Evolutionary conservation across 306 rosid species (phyloP), one percentile per base, ranked within the genome.

Genomic region (Lathyrus tuberosus): DNA sequence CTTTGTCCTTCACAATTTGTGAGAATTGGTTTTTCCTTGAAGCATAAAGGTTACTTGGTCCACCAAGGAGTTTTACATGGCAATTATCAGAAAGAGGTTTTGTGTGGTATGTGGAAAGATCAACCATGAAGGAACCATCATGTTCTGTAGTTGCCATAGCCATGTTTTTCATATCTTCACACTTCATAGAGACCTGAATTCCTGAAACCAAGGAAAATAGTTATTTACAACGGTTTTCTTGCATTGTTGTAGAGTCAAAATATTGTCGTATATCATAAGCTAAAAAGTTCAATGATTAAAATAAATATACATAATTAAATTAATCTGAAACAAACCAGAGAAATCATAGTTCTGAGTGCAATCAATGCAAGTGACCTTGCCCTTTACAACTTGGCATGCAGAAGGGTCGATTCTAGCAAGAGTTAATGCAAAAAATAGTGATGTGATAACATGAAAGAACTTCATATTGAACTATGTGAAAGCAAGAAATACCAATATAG

Each of bases 361-460:
- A 53, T 93, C 94, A 8, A 67, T 84, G 89, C 97, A 90, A 67
- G 93, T 63, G 74, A 90, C 78, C 62, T 84, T 93, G 69, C 82
- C 97, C 65, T 82, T 77, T 1, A 86, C 74, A 12, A 70, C 63
- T 68, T 76, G 87, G 80, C 79, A 65, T 24, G 81, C 37, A 12
- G 98, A 77, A 14, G 74, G 80, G 61, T 83, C 70, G 42, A 80
- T 53, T 59, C 53, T 70, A 6, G 83, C 77, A 33, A 88, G 51
- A 63, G 76, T 80, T 66, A 84, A 20, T 4, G 79, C 87, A 54
- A 85, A 66, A 51, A 88, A 46, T 67, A 90, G 73, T 15, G 81
- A 71, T 33, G 76, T 53, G 72, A 83, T 69, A 15, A 77, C 5
- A 47, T 69, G 83, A 70, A 77, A 26, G 69, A 72, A 57, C 1